Percentiles rank a stretch among this genome's conserved stretches.
phyloP scores from a whole-genome alignment of 2,329 filamentous ascomycete species.

The Berkeleyomyces basicola region DNA sequence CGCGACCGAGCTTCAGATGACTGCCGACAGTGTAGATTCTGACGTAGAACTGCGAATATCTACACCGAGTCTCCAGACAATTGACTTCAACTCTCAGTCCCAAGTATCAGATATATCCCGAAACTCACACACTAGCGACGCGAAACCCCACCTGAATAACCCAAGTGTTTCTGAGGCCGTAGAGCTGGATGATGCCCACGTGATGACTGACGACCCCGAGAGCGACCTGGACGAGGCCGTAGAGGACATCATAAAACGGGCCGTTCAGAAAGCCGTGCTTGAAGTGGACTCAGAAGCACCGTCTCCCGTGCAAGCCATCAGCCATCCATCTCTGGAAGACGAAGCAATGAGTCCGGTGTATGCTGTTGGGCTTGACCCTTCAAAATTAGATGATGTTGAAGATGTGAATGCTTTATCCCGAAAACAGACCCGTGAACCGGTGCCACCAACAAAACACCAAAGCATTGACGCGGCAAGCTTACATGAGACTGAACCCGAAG shows the following conservation, averaged over 20 bases:
- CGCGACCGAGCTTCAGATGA: background rate
- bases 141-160: background rate
- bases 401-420: background rate
- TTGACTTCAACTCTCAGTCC: background rate
- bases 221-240: background rate
- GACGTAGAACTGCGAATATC: background rate
- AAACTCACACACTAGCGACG: background rate
- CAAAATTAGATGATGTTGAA: background rate
- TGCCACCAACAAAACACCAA: background rate
- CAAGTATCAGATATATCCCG: background rate
- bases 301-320: background rate
- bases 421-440: background rate
- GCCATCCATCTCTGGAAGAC: background rate
- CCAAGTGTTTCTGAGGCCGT: background rate
- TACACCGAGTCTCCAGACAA: background rate
- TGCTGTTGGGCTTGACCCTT: background rate
- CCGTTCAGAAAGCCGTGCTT: background rate
- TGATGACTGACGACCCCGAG: background rate
- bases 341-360: background rate
- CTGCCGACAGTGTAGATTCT: background rate
- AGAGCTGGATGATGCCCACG: background rate
- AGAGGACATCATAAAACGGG: background rate
- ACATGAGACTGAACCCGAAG: background rate
- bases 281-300: background rate
- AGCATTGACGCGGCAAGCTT: background rate